phyloP scores from a whole-genome alignment of 768 basidiomycete genomes.

The Cystoderma amianthinum region DNA sequence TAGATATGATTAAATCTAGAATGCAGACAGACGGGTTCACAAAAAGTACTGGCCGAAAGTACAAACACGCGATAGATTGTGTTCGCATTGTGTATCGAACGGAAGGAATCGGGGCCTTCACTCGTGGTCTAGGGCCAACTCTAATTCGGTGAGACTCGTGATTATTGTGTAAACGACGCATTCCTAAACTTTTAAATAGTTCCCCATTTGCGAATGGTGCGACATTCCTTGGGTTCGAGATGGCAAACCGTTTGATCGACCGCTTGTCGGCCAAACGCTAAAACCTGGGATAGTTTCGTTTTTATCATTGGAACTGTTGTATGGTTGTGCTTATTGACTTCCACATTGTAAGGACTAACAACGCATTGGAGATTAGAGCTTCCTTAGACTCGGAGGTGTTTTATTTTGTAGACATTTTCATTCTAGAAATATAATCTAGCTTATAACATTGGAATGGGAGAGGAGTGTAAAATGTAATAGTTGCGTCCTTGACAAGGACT shows the following conservation, averaged over 20 bases:
- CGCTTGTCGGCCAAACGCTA: too few relatives aligned
- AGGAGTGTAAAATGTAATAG: too few relatives aligned
- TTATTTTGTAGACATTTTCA: too few relatives aligned
- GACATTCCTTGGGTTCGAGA: constrained; percentile 94
- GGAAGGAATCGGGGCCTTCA: constrained; percentile 84
- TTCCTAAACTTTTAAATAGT: constrained; percentile 34
- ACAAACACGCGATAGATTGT: constrained; percentile 77
- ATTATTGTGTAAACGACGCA: neutral
- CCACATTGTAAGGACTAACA: too few relatives aligned
- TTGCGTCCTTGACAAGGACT: too few relatives aligned
- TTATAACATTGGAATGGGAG: too few relatives aligned
- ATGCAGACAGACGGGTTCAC: constrained; percentile 94
- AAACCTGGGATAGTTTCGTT: too few relatives aligned
- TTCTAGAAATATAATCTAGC: too few relatives aligned
- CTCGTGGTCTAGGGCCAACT: constrained; percentile 86
- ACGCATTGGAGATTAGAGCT: too few relatives aligned
- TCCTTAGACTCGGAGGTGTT: too few relatives aligned
- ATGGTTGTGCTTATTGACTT: too few relatives aligned
- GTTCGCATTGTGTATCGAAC: constrained; percentile 75
- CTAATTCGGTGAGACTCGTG: constrained; percentile 67
- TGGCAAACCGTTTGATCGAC: constrained; percentile 73
- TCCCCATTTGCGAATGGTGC: constrained; percentile 96
- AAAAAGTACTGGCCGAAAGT: constrained; percentile 70
- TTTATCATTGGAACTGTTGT: too few relatives aligned
- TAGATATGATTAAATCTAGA: constrained; percentile 94